phyloP scores from a whole-genome alignment of 2,329 filamentous ascomycete genomes.

The Trichoderma sp. region DNA sequence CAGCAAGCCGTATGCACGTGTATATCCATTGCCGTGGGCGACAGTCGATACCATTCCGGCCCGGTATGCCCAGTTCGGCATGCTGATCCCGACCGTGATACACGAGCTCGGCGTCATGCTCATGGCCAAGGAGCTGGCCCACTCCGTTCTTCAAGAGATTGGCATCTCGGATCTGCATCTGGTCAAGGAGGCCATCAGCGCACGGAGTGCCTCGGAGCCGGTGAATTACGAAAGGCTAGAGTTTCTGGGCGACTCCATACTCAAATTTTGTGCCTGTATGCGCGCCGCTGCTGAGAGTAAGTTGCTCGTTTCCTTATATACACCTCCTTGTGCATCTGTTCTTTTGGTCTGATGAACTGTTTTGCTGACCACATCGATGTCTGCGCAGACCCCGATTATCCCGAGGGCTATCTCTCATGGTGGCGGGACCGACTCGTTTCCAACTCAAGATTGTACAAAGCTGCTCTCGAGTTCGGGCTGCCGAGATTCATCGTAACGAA shows the following conservation, averaged over 20 bases:
- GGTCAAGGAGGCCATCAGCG: constrained; percentile 69
- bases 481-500: constrained; percentile 73
- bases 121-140: constrained; percentile 60
- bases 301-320: constrained; percentile 32
- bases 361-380: constrained; percentile 29
- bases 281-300: constrained; percentile 61
- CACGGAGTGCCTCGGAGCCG: constrained; percentile 60
- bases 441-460: constrained; percentile 71
- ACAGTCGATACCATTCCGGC: constrained; percentile 52
- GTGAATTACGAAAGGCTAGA: constrained; percentile 82
- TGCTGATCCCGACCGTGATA: constrained; percentile 73
- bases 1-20: constrained; percentile 47
- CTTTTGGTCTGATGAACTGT: not conserved
- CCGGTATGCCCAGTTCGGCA: constrained; percentile 52
- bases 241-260: constrained; percentile 80
- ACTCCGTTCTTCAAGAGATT: constrained; percentile 44
- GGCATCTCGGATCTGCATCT: constrained; percentile 56
- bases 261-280: constrained; percentile 73
- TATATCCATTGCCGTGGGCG: constrained; percentile 53
- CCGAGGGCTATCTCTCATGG: constrained; percentile 73
- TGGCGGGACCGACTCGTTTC: constrained; percentile 71
- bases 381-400: constrained; percentile 62
- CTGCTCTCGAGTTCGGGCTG: constrained; percentile 64
- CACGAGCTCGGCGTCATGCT: constrained; percentile 68
- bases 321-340: too few relatives aligned